Percentiles rank a stretch among this genome's conserved stretches.
Evolutionary conservation across 345 rosid genomes (phyloP).

Genomic region (Syzygium aqueum): DNA sequence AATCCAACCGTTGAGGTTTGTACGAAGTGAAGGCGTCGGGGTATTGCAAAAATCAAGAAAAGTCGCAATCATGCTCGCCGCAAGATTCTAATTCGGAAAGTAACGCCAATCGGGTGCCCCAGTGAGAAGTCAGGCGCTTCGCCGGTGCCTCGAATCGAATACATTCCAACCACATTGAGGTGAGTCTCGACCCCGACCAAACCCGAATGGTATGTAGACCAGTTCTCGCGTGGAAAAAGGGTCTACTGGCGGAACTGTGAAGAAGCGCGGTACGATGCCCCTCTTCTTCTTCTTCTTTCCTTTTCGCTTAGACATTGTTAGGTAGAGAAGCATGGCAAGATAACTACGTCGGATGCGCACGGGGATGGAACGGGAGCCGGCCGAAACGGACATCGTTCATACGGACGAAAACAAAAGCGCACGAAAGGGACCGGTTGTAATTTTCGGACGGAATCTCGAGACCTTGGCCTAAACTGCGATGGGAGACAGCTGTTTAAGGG

Average conservation of each 20-base stretch:
- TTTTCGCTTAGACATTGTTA: too few species aligned
- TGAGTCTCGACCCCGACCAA: background rate
- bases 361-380: background rate
- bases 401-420: background rate
- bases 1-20: background rate
- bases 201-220: background rate
- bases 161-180: background rate
- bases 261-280: too few species aligned
- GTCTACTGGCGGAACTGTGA: too few species aligned
- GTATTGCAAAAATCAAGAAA: background rate
- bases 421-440: background rate
- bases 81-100: background rate
- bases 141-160: background rate
- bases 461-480: background rate
- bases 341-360: background rate
- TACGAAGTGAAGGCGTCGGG: fast-evolving
- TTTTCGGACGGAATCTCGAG: background rate
- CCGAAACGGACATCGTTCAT: background rate
- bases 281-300: background rate
- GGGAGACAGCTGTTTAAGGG: background rate
- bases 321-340: background rate
- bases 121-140: too few species aligned
- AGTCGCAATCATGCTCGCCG: background rate
- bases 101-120: background rate
- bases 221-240: too few species aligned